phyloP scores from a whole-genome alignment of 805 yeast genomes.

The Ogataea naganishii region DNA sequence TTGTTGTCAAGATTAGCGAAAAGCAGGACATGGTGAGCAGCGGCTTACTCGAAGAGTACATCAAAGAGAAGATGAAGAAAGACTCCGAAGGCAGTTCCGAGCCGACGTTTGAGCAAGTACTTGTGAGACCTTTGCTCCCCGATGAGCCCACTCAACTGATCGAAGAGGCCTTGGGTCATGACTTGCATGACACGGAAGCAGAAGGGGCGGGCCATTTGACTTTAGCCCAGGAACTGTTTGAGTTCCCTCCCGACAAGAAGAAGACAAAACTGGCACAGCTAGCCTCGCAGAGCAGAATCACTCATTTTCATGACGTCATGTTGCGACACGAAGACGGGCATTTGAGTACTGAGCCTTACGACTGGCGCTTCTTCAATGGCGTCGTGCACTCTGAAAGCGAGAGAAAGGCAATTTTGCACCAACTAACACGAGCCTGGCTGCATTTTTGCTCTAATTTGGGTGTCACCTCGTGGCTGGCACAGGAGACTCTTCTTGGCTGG shows the following conservation, averaged over 20 bases:
- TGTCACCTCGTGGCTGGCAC: slow-evolving; percentile 37
- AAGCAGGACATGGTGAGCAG: slow-evolving; percentile 22
- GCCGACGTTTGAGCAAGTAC: slow-evolving; percentile 19
- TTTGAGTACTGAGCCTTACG: slow-evolving; percentile 35
- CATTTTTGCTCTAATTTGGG: slow-evolving; percentile 33
- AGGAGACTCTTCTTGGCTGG: slow-evolving; percentile 43
- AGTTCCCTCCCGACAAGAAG: slow-evolving; percentile 18
- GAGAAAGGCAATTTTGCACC: slow-evolving; percentile 36
- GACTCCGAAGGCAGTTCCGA: slow-evolving; percentile 2
- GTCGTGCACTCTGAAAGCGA: slow-evolving; percentile 28
- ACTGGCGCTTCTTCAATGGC: slow-evolving; percentile 57
- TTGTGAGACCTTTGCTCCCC: slow-evolving; percentile 23
- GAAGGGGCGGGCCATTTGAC: slow-evolving; percentile 10
- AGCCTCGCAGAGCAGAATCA: slow-evolving; percentile 22
- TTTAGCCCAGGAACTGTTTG: slow-evolving; percentile 17
- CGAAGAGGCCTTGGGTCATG: slow-evolving; percentile 18
- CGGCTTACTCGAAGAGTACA: slow-evolving; percentile 26
- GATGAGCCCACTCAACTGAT: slow-evolving; percentile 18
- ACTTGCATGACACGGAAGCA: slow-evolving; percentile 17
- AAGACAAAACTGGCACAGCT: slow-evolving; percentile 19
- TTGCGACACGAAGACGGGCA: slow-evolving; percentile 22
- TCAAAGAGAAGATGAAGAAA: slow-evolving; percentile 19
- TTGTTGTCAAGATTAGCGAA: slow-evolving; percentile 26
- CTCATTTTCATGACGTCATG: slow-evolving; percentile 24
- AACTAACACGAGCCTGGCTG: slow-evolving; percentile 35